Percentiles rank a stretch among this genome's conserved stretches.
phyloP scores from a whole-genome alignment of 108 stramenopile genomes.

The Ochromonas danica region DNA sequence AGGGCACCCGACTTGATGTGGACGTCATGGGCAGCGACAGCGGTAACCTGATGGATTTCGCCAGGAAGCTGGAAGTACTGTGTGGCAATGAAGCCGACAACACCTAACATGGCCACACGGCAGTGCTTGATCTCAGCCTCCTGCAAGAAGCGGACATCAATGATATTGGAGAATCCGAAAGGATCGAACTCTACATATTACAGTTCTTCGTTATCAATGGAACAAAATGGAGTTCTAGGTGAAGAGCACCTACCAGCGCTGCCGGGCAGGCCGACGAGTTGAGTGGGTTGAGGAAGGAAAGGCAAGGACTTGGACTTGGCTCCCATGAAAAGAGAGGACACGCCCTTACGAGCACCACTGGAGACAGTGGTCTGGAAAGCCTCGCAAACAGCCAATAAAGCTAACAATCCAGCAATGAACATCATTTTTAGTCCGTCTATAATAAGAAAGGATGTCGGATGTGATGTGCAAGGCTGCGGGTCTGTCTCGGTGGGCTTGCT shows the following conservation, averaged over 20 bases:
- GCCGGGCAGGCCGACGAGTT: conserved; percentile 69
- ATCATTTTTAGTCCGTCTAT: too few species aligned
- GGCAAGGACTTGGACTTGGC: conserved; percentile 71
- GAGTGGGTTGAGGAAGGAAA: conserved; percentile 84
- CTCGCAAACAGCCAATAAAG: too few species aligned
- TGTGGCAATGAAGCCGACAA: conserved; percentile 49
- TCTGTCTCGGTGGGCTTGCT: too few species aligned
- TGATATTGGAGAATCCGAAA: conserved; percentile 40
- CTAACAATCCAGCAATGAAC: too few species aligned
- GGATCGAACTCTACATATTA: conserved; percentile 52
- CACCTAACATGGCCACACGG: conserved; percentile 54
- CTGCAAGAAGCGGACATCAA: conserved; percentile 46
- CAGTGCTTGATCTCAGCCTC: conserved; percentile 57
- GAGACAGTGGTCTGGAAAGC: too few species aligned
- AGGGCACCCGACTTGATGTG: conserved; percentile 4
- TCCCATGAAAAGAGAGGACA: too few species aligned
- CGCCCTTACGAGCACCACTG: too few species aligned
- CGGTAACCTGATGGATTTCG: neutral
- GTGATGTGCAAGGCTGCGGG: too few species aligned
- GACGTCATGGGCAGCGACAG: conserved; percentile 24
- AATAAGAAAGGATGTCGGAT: too few species aligned
- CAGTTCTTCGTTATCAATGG: too few species aligned
- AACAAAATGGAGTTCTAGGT: neutral
- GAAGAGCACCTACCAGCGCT: neutral
- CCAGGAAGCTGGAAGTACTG: conserved; percentile 36